Evolutionary conservation across 2,329 filamentous ascomycete genomes (phyloP).

Genomic region (Sclerotiophoma versabilis): DNA sequence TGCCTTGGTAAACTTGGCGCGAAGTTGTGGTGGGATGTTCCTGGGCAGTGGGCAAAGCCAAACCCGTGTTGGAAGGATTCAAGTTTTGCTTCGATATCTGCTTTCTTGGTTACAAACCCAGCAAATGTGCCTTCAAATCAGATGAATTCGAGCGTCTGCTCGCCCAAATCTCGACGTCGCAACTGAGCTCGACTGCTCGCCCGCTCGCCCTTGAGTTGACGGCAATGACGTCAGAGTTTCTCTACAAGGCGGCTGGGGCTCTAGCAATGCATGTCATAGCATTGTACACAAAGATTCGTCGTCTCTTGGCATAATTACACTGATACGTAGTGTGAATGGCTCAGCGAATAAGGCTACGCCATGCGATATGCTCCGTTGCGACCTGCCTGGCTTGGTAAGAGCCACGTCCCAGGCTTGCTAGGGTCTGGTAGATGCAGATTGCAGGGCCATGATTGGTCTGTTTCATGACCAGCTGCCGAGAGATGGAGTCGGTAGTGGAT

Average conservation of each 20-base stretch:
- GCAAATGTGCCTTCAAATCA: not conserved
- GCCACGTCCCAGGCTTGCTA: not conserved
- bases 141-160: not conserved
- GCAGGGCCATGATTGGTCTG: not conserved
- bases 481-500: not conserved
- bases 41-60: slow-evolving; percentile 26
- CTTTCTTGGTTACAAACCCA: not conserved
- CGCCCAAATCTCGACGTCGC: not conserved
- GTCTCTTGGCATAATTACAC: slow-evolving; percentile 15
- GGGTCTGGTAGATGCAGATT: not conserved
- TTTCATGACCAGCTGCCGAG: slow-evolving; percentile 1
- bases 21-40: slow-evolving; percentile 5
- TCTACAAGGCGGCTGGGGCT: not conserved
- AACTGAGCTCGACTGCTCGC: not conserved
- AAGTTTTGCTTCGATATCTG: not conserved
- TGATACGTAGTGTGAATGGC: slow-evolving; percentile 9
- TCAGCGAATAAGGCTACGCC: slow-evolving; percentile 1
- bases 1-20: slow-evolving; percentile 6
- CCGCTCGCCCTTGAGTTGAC: not conserved
- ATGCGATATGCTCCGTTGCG: not conserved
- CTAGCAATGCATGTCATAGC: slow-evolving; percentile 5
- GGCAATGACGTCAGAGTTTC: slow-evolving; percentile 5
- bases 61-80: slow-evolving; percentile 25
- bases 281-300: slow-evolving; percentile 1
- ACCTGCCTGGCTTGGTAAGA: slow-evolving; percentile 12